phyloP scores from a whole-genome alignment of 2,329 filamentous ascomycete genomes.

The Epichloe baconii region DNA sequence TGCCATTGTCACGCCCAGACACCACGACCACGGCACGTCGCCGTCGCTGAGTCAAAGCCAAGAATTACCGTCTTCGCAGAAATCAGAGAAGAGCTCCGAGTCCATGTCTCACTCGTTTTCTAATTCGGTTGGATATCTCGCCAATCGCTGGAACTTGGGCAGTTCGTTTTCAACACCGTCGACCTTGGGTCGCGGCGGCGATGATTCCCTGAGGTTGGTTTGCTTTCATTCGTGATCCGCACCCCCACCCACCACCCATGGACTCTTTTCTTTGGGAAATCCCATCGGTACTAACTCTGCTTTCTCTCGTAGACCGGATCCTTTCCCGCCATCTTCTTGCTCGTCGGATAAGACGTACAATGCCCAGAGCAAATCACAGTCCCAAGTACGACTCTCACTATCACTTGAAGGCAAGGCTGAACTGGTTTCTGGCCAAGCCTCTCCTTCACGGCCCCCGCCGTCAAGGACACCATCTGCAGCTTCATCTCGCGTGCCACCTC shows the following conservation, averaged over 20 bases:
- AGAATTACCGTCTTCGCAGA: conserved; percentile 15
- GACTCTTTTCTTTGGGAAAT: neutral
- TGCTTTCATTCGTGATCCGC: too few species aligned
- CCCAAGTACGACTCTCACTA: conserved; percentile 64
- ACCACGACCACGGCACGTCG: neutral
- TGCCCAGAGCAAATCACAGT: conserved; percentile 23
- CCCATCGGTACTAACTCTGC: neutral
- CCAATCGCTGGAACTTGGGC: conserved; percentile 43
- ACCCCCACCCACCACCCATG: neutral
- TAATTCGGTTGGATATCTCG: conserved; percentile 34
- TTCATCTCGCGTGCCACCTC: conserved; percentile 33
- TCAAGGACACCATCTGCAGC: conserved; percentile 34
- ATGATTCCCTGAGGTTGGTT: conserved; percentile 33
- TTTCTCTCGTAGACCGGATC: conserved; percentile 23
- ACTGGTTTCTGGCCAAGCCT: conserved; percentile 56
- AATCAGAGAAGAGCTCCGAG: conserved; percentile 15
- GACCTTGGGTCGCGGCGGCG: conserved; percentile 23
- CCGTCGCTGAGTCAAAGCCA: conserved; percentile 14
- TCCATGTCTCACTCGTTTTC: conserved; percentile 28
- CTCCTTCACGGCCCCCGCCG: conserved; percentile 43
- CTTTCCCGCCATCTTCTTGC: conserved; percentile 29
- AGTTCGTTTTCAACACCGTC: conserved; percentile 38
- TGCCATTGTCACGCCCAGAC: conserved; percentile 15
- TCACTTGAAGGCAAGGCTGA: conserved; percentile 88
- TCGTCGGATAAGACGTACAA: conserved; percentile 28